phyloP scores from a whole-genome alignment of 306 rosid species.

The Acacia confusa region DNA sequence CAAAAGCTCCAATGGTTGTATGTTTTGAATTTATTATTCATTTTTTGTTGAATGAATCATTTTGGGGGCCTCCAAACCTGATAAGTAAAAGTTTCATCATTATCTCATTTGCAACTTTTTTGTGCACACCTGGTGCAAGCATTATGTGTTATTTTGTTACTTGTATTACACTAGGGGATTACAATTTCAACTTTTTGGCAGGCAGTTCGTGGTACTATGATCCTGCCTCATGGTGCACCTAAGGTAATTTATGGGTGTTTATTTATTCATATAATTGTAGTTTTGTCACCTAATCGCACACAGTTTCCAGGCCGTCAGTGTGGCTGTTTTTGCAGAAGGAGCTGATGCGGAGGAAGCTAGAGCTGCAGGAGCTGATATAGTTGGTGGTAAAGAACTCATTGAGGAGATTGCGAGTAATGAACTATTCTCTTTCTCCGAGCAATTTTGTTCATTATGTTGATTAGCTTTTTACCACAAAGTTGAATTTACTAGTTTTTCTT shows the following conservation, averaged over 20 bases:
- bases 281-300: constrained; percentile 40
- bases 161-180: constrained; percentile 26
- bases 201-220: constrained; percentile 96
- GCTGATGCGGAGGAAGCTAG: constrained; percentile 96
- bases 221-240: constrained; percentile 87
- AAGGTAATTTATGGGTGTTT: constrained; percentile 57
- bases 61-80: not conserved
- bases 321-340: constrained; percentile 99
- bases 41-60: constrained; percentile 1
- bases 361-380: constrained; percentile 98
- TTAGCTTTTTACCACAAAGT: constrained; percentile 1
- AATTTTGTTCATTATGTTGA: constrained; percentile 13
- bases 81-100: not conserved
- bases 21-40: constrained; percentile 5
- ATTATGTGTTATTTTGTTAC: not conserved
- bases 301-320: constrained; percentile 74
- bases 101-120: not conserved
- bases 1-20: not conserved
- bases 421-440: constrained; percentile 36
- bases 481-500: constrained; percentile 5
- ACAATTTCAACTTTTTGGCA: constrained; percentile 50
- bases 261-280: constrained; percentile 31
- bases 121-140: constrained; percentile 6
- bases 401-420: constrained; percentile 89
- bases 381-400: constrained; percentile 93